Conservation (phyloP, 768 basidiomycete species). For the Erythrobasidium yunnanense region DNA sequence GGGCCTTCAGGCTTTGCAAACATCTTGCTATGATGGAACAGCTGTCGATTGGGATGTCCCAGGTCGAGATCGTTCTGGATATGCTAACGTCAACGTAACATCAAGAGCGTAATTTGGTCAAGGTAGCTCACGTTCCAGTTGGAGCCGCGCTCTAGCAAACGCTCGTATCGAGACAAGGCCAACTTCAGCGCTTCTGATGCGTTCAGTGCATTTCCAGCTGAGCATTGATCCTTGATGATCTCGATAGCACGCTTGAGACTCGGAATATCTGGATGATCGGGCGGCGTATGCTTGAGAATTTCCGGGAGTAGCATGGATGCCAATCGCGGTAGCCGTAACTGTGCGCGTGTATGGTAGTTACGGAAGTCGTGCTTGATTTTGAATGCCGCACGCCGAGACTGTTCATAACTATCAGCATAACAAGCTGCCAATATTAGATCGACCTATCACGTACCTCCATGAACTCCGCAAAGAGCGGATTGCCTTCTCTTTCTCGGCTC, state of each 20-base stretch:
- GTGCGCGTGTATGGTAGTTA: conserved; percentile 81
- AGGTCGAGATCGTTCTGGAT: conserved; percentile 64
- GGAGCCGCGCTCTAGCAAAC: neutral
- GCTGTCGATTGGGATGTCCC: conserved; percentile 63
- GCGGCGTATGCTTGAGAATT: conserved; percentile 63
- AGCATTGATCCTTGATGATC: conserved; percentile 55
- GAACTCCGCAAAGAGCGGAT: conserved; percentile 69
- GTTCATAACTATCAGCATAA: neutral
- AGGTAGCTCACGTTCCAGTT: conserved; percentile 4
- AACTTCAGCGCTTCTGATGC: conserved; percentile 14
- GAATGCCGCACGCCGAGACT: conserved; percentile 14
- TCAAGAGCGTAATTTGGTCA: no score
- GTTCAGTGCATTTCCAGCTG: conserved; percentile 41
- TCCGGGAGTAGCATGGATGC: conserved; percentile 58
- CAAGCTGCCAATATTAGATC: conserved; percentile 43
- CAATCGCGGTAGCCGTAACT: conserved; percentile 79
- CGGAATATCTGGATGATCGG: conserved; percentile 66
- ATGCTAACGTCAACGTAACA: no score
- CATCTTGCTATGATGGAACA: conserved; percentile 73
- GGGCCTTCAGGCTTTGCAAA: conserved; percentile 70
- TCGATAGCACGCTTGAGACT: conserved; percentile 77
- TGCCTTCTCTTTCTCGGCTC: conserved; percentile 72
- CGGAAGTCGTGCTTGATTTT: conserved; percentile 74
- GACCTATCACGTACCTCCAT: conserved; percentile 64
- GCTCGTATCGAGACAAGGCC: conserved; percentile 15